A percentile compares a stretch with the other conserved stretches of the same genome.
phyloP scores from a whole-genome alignment of 2,329 filamentous ascomycete species.

The Keithomyces neogunnii region DNA sequence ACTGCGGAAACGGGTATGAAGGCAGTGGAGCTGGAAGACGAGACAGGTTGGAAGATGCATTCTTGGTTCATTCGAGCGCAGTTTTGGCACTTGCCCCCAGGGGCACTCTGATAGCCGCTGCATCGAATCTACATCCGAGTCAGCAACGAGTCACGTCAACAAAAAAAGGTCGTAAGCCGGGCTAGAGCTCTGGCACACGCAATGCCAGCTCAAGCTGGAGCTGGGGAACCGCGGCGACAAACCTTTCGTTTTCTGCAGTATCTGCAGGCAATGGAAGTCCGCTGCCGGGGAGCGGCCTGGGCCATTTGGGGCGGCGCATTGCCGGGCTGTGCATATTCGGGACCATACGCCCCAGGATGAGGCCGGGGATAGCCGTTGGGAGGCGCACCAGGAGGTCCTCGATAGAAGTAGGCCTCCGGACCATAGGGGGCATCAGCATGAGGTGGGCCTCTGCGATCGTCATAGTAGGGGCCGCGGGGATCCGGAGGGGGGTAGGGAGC shows the following conservation, averaged over 20 bases:
- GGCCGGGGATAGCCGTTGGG: slow-evolving; percentile 18
- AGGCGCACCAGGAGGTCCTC: slow-evolving; percentile 21
- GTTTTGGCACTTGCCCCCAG: slow-evolving; percentile 51
- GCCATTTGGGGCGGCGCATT: slow-evolving; percentile 28
- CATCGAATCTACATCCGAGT: slow-evolving; percentile 42
- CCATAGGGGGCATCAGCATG: slow-evolving; percentile 19
- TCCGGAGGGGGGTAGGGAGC: slow-evolving; percentile 31
- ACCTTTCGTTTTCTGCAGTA: slow-evolving; percentile 57
- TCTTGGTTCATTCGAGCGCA: slow-evolving; percentile 55
- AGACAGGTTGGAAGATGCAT: slow-evolving; percentile 53
- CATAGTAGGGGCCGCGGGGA: slow-evolving; percentile 28
- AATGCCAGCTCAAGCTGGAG: not conserved
- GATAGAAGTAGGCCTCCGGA: slow-evolving; percentile 26
- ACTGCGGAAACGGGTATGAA: slow-evolving; percentile 52
- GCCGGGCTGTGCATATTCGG: slow-evolving; percentile 26
- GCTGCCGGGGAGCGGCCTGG: slow-evolving; percentile 47
- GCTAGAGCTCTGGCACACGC: not conserved
- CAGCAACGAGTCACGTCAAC: slow-evolving; percentile 7
- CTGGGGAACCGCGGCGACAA: slow-evolving; percentile 5
- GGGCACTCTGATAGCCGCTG: slow-evolving; percentile 51
- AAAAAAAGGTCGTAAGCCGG: not conserved
- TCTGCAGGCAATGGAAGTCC: slow-evolving; percentile 51
- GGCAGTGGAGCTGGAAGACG: slow-evolving; percentile 45
- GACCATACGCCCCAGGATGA: slow-evolving; percentile 21
- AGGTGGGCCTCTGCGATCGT: slow-evolving; percentile 21